These are phyloP conservation scores for Clavispora vitiphila DNA, from an alignment of 805 yeast species.

Conservation along the genomic window DNA sequence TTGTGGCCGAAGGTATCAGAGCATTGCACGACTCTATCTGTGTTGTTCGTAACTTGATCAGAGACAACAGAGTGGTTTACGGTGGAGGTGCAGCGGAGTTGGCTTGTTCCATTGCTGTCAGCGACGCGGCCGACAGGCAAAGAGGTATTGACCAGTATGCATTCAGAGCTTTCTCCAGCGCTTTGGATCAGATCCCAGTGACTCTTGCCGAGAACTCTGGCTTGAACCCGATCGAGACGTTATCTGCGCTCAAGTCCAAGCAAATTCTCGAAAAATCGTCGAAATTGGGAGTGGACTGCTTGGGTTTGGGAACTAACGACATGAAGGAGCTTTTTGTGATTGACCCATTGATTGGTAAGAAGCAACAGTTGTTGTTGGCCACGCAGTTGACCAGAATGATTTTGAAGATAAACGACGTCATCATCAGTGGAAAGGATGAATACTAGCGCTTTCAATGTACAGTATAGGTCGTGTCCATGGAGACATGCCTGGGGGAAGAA, in stretches of 20 bases:
- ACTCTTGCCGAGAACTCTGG: constrained; percentile 97
- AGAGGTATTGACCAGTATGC: constrained; percentile 97
- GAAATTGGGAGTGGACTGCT: constrained; percentile 87
- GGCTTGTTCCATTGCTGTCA: constrained; percentile 84
- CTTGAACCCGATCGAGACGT: constrained; percentile 84
- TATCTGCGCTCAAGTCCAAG: constrained; percentile 75
- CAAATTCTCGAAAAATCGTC: constrained; percentile 72
- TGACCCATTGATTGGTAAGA: constrained; percentile 96
- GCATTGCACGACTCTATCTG: constrained; percentile 95
- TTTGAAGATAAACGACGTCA: constrained; percentile 92
- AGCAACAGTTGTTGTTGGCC: constrained; percentile 90
- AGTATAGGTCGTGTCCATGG: constrained; percentile 1
- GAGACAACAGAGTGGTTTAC: constrained; percentile 91
- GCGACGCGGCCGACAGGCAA: constrained; percentile 87
- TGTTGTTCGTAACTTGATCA: constrained; percentile 92
- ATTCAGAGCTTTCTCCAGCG: constrained; percentile 88
- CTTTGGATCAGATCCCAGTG: constrained; percentile 89
- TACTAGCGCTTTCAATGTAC: constrained; percentile 30
- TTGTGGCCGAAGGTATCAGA: constrained; percentile 93
- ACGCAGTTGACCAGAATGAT: constrained; percentile 98
- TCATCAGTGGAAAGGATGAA: constrained; percentile 80
- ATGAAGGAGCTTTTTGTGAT: constrained; percentile 93
- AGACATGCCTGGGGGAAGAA: constrained; percentile 1
- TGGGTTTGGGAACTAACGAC: constrained; percentile 82
- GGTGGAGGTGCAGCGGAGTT: constrained; percentile 99